phyloP scores from a whole-genome alignment of 1,139 yeast genomes.

The Hemisphaericaspora subhashii region DNA sequence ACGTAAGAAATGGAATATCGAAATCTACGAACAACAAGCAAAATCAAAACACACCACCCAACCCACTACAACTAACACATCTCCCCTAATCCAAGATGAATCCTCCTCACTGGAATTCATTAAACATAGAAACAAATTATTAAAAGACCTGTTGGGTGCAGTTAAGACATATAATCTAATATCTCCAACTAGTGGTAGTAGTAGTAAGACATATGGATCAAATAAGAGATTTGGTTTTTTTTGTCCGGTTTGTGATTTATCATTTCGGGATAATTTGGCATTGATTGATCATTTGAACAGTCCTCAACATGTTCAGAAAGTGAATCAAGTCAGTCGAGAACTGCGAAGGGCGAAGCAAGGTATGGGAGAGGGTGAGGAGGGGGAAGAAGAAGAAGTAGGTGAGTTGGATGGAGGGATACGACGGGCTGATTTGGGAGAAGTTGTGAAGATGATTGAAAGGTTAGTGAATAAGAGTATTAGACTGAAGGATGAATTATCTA shows the following conservation, averaged over 20 bases:
- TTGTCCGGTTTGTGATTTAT: conserved; percentile 76
- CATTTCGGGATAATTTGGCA: conserved; percentile 79
- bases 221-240: conserved; percentile 78
- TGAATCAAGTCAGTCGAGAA: conserved; percentile 15
- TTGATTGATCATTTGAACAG: conserved; percentile 83
- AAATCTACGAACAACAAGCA: conserved; percentile 57
- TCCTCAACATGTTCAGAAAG: conserved; percentile 50
- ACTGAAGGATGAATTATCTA: conserved; percentile 10
- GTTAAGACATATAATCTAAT: conserved; percentile 39
- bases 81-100: conserved; percentile 14
- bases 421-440: conserved; percentile 33
- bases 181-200: conserved; percentile 22
- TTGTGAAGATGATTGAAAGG: conserved; percentile 32
- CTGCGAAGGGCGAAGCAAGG: conserved; percentile 5
- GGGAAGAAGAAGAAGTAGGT: conserved; percentile 29
- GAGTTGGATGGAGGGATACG: conserved; percentile 33
- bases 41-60: conserved; percentile 11
- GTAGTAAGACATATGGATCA: conserved; percentile 12
- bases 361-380: conserved; percentile 20
- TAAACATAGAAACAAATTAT: conserved; percentile 31
- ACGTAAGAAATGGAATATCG: conserved; percentile 68
- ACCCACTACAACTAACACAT: background rate
- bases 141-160: conserved; percentile 33
- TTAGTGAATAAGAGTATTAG: conserved; percentile 28
- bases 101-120: conserved; percentile 25